Conservation (phyloP, 176 grass and related monocot genomes). For the Aegilops umbellulata region DNA sequence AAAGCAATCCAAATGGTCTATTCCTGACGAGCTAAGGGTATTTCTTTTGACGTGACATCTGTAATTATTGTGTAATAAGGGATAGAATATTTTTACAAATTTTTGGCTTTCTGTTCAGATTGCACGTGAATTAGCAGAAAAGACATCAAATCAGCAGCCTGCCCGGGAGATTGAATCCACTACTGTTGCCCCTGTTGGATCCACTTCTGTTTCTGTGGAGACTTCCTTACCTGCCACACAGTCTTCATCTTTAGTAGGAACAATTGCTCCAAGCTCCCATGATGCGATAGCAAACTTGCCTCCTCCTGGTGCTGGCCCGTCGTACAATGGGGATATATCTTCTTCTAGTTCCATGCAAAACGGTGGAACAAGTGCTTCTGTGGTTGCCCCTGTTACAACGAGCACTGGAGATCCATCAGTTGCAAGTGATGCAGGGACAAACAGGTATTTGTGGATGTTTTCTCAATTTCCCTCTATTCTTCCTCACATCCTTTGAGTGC, state of each 20-base stretch:
- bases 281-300: constrained; percentile 37
- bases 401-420: constrained; percentile 27
- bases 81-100: neutral
- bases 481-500: constrained; percentile 1
- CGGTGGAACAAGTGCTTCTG: constrained; percentile 28
- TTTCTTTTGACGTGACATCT: constrained; percentile 1
- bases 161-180: constrained; percentile 35
- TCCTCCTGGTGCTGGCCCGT: constrained; percentile 26
- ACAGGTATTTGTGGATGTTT: constrained; percentile 30
- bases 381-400: constrained; percentile 15
- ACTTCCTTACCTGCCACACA: constrained; percentile 36
- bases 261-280: constrained; percentile 38
- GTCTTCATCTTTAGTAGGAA: constrained; percentile 33
- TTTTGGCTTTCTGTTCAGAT: constrained; percentile 48
- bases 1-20: constrained; percentile 94
- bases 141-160: constrained; percentile 42
- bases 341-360: constrained; percentile 41
- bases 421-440: constrained; percentile 35
- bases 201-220: constrained; percentile 37
- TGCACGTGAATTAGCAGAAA: constrained; percentile 85
- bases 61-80: constrained; percentile 18
- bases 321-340: constrained; percentile 29
- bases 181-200: constrained; percentile 21
- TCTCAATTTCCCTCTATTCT: constrained; percentile 18
- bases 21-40: constrained; percentile 96